Conservation (phyloP, 352 stramenopile species). For the Phytophthora pisi region DNA sequence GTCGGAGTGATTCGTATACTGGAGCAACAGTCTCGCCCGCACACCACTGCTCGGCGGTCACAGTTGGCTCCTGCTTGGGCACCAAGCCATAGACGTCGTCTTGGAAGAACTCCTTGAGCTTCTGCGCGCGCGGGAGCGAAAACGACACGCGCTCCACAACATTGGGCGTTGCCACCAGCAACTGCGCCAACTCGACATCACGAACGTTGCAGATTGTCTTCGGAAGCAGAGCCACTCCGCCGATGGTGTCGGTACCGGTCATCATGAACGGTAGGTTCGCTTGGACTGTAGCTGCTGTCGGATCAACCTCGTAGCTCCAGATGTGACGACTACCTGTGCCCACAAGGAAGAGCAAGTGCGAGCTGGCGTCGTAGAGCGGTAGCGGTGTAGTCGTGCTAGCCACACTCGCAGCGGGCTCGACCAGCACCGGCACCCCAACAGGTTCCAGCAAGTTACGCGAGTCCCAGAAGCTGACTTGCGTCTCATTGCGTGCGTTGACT, state of each 20-base stretch:
- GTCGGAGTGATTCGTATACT: slow-evolving; percentile 61
- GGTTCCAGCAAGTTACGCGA: slow-evolving; percentile 73
- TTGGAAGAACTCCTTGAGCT: slow-evolving; percentile 79
- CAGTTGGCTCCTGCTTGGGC: slow-evolving; percentile 32
- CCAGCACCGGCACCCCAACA: slow-evolving; percentile 39
- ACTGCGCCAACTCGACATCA: slow-evolving; percentile 64
- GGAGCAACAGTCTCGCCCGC: slow-evolving; percentile 45
- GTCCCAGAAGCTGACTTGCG: slow-evolving; percentile 78
- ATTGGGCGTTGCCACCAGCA: slow-evolving; percentile 67
- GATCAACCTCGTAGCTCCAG: slow-evolving; percentile 77
- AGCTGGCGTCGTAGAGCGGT: slow-evolving; percentile 73
- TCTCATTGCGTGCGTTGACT: slow-evolving; percentile 65
- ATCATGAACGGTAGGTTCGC: slow-evolving; percentile 73
- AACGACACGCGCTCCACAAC: slow-evolving; percentile 69
- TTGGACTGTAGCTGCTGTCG: slow-evolving; percentile 42
- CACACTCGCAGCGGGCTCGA: slow-evolving; percentile 35
- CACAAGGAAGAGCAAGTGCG: slow-evolving; percentile 72
- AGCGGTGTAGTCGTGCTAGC: slow-evolving; percentile 54
- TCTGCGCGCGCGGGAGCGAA: slow-evolving; percentile 64
- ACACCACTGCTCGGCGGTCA: slow-evolving; percentile 61
- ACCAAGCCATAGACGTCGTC: slow-evolving; percentile 73
- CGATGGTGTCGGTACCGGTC: slow-evolving; percentile 53
- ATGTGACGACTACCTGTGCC: slow-evolving; percentile 69
- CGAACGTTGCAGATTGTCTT: slow-evolving; percentile 69
- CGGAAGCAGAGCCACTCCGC: slow-evolving; percentile 62